A percentile compares a stretch with the other conserved stretches of the same genome.
Evolutionary conservation across 2,329 filamentous ascomycete genomes (phyloP).

Genomic region (Colletotrichum sp.): DNA sequence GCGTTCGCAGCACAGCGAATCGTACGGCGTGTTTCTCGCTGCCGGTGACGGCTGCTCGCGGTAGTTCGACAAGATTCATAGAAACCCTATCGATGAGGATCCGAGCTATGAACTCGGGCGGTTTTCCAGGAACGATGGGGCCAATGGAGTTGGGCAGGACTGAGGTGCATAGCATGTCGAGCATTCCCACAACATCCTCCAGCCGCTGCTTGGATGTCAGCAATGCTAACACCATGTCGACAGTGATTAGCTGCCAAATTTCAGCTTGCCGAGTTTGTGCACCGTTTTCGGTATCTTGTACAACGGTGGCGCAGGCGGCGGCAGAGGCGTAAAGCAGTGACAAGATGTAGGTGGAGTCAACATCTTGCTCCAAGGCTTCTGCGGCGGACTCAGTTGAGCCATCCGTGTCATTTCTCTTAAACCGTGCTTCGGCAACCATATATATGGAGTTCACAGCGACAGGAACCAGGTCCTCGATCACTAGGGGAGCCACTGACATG

Average conservation of each 20-base stretch:
- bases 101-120: slow-evolving; percentile 46
- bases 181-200: slow-evolving; percentile 66
- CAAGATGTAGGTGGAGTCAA: slow-evolving; percentile 69
- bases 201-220: slow-evolving; percentile 71
- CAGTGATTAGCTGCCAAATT: slow-evolving; percentile 74
- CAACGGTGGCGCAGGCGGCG: slow-evolving; percentile 59
- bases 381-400: slow-evolving; percentile 32
- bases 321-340: slow-evolving; percentile 69
- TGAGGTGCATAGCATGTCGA: slow-evolving; percentile 72
- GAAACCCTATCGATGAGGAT: slow-evolving; percentile 68
- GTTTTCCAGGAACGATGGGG: slow-evolving; percentile 57
- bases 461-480: slow-evolving; percentile 63
- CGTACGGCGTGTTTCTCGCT: slow-evolving; percentile 48
- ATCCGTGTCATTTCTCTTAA: slow-evolving; percentile 54
- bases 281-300: slow-evolving; percentile 32
- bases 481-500: slow-evolving; percentile 59
- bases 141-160: slow-evolving; percentile 69
- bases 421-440: slow-evolving; percentile 62
- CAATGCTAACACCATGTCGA: slow-evolving; percentile 70
- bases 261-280: slow-evolving; percentile 36
- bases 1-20: slow-evolving; percentile 54
- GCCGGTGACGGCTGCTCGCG: slow-evolving; percentile 44
- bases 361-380: slow-evolving; percentile 51
- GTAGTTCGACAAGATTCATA: slow-evolving; percentile 63
- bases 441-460: slow-evolving; percentile 65